These are phyloP conservation scores for Fusarium nurragi DNA, from an alignment of 2,329 filamentous ascomycete species.

Conservation along the genomic window DNA sequence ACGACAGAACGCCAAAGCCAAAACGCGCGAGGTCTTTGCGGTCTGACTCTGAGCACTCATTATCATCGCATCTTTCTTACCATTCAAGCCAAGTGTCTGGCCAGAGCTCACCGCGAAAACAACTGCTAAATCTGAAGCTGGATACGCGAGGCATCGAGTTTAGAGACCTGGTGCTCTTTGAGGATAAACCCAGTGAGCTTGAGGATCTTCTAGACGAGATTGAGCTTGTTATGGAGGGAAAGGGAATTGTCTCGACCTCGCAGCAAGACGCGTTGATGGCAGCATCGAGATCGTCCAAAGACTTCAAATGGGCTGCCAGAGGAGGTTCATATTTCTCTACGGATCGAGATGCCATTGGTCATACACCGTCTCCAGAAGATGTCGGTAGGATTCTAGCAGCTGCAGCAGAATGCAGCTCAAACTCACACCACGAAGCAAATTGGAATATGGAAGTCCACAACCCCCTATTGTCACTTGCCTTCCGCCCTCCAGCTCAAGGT, in stretches of 20 bases:
- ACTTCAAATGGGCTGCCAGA: not conserved
- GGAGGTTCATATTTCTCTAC: slow-evolving; percentile 3
- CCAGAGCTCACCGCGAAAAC: not conserved
- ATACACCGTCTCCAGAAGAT: slow-evolving; percentile 11
- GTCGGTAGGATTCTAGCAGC: not conserved
- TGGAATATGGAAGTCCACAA: slow-evolving; percentile 23
- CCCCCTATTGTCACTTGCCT: slow-evolving; percentile 11
- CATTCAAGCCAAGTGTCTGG: not conserved
- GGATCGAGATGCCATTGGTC: slow-evolving; percentile 2
- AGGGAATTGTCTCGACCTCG: not conserved
- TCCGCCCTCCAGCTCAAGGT: slow-evolving; percentile 1
- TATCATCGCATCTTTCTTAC: not conserved
- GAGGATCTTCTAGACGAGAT: not conserved
- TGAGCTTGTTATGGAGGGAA: not conserved
- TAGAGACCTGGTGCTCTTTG: not conserved
- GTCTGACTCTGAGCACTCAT: slow-evolving; percentile 16
- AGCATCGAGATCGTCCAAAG: not conserved
- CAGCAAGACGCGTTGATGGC: not conserved
- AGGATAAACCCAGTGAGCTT: not conserved
- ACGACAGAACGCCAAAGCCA: not conserved
- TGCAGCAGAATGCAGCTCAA: slow-evolving; percentile 7
- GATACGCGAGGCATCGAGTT: not conserved
- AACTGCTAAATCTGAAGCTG: not conserved
- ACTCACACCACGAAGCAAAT: slow-evolving; percentile 4
- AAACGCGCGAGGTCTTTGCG: slow-evolving; percentile 4